Base-by-base conservation (phyloP, 139 green algal species). In the Pleodorina starrii region DNA sequence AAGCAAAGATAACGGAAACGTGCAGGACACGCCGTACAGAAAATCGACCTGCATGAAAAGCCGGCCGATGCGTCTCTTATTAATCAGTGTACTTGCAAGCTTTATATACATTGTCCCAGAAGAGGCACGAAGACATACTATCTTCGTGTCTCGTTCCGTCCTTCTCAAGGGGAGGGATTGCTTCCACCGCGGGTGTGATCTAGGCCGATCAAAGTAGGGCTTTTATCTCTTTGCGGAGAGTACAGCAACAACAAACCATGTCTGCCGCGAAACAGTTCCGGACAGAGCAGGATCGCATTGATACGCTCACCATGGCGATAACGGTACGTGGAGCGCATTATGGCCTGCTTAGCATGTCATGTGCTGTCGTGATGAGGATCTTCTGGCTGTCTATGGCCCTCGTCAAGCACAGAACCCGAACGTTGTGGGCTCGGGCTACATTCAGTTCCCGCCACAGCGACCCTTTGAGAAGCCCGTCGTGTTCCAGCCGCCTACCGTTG, bases 401-500 rank as follows among this genome's bases (percentile, higher is more conserved):
- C 10, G 6, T 54, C 9, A 54, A 36, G 11, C 27, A 50, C 66
- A 84, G 63, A 84, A 89, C 78, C 78, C 71, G 54, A 80, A 77
- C 27, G 71, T 93, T 1, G 85, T 95, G 2, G 93, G 93, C 19
- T 89, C 59, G 11, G 93, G 93, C 10, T 95, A 80, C 75, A 95
- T 95, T 43, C 16, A 54, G 25, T 93, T 95, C 57, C 93, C 93
- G 27, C 93, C 93, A 1, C 93, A 95, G 68, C 90, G 91, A 80
- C 90, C 85, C 0, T 94, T 93, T 74, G 93, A 94, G 85, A 92
- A 91, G 71, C 84, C 78, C 2, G 36, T 93, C 32, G 81, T 93
- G 40, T 74, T 95, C 44, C 93, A 95, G 90, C 93, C 93, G 25
- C 93, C 93, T 5, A 95, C 93, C 11, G 69, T 95, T 12, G 89